Evolutionary conservation across 2,329 filamentous ascomycete genomes (phyloP).

Genomic region (Xylariaceae sp.): DNA sequence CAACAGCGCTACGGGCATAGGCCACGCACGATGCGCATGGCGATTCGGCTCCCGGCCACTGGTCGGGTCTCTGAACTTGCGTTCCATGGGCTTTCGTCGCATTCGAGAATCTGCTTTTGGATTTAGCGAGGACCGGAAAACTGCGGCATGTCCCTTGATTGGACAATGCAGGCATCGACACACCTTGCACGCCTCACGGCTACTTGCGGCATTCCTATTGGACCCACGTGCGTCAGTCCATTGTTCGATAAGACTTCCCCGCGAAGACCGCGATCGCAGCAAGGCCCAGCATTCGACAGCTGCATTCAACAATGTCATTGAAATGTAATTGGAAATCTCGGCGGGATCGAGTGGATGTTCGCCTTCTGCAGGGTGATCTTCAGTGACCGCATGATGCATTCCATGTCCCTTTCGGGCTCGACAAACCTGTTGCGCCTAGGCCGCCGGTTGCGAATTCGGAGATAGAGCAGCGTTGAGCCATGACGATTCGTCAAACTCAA

Average conservation of each 20-base stretch:
- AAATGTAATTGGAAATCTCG: conserved; percentile 27
- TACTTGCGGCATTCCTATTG: conserved; percentile 30
- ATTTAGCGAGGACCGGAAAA: conserved; percentile 15
- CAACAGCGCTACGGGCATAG: conserved; percentile 8
- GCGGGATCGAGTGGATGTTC: conserved; percentile 19
- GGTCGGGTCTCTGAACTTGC: conserved; percentile 7
- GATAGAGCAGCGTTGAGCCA: conserved; percentile 11
- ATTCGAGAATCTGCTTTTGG: neutral
- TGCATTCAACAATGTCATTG: conserved; percentile 26
- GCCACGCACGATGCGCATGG: neutral
- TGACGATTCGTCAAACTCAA: conserved; percentile 2
- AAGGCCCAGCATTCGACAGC: conserved; percentile 1
- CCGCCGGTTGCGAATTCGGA: conserved; percentile 20
- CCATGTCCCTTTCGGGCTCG: conserved; percentile 7
- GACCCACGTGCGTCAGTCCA: conserved; percentile 29
- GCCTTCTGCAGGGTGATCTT: conserved; percentile 15
- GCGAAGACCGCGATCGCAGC: conserved; percentile 1
- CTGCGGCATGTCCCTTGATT: conserved; percentile 24
- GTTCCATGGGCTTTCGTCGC: neutral
- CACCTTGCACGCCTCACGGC: conserved; percentile 20
- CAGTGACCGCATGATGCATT: conserved; percentile 21
- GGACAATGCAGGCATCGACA: conserved; percentile 24
- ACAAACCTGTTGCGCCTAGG: conserved; percentile 2
- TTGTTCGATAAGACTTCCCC: conserved; percentile 27
- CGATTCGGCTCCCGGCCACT: conserved; percentile 1